These are phyloP conservation scores for Ogataea naganishii DNA, from an alignment of 805 yeast genomes.

Conservation along the genomic window DNA sequence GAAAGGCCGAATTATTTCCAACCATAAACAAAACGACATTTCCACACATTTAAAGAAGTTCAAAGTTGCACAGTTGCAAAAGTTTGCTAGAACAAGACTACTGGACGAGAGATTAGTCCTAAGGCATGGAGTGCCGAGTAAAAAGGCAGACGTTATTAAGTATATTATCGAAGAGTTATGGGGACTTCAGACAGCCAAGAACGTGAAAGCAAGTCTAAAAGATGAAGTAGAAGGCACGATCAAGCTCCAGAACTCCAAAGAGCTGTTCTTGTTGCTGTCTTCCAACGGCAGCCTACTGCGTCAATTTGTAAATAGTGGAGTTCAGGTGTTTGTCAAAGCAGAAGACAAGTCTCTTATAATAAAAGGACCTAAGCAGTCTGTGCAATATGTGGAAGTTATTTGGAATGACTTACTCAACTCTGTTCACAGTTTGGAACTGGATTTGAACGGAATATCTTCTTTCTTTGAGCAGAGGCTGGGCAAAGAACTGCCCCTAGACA, in stretches of 20 bases:
- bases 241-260: slow-evolving; percentile 19
- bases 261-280: slow-evolving; percentile 22
- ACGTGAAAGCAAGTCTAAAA: slow-evolving; percentile 8
- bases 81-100: slow-evolving; percentile 9
- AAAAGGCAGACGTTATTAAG: slow-evolving; percentile 13
- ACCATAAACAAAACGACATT: slow-evolving; percentile 13
- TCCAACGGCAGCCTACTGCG: slow-evolving; percentile 22
- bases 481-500: slow-evolving; percentile 14
- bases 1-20: slow-evolving; percentile 9
- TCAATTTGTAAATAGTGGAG: slow-evolving; percentile 28
- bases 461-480: slow-evolving; percentile 11
- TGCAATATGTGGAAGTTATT: slow-evolving; percentile 23
- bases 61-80: slow-evolving; percentile 14
- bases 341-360: slow-evolving; percentile 19
- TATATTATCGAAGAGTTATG: slow-evolving; percentile 16
- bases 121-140: slow-evolving; percentile 2
- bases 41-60: slow-evolving; percentile 11
- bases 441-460: slow-evolving; percentile 9
- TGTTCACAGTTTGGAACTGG: slow-evolving; percentile 13
- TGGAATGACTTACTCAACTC: slow-evolving; percentile 24
- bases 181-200: slow-evolving; percentile 12
- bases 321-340: slow-evolving; percentile 18
- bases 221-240: slow-evolving; percentile 15
- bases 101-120: slow-evolving; percentile 4
- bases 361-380: slow-evolving; percentile 17